Evolutionary conservation across 371 early-diverging fungal species (phyloP), one percentile per base, ranked within the genome.

Genomic region (Mucor plumbeus): DNA sequence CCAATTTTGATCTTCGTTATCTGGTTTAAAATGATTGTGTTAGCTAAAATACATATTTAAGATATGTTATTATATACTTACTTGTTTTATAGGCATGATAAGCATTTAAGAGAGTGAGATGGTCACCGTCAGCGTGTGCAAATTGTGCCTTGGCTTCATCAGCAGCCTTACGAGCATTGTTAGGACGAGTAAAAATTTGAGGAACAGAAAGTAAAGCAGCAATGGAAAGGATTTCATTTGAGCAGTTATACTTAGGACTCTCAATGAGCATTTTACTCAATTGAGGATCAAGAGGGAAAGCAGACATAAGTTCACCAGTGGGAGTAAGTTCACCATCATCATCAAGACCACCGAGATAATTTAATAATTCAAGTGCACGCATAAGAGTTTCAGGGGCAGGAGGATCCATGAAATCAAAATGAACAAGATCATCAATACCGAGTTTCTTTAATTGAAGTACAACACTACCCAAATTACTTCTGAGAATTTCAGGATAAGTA

Each of bases 341-440:
- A 65, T 95, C 91, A 39, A 98, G 77, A 7, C 95, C 97, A 9
- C 90, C 97, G n/a, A 98, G 80, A 67, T 90, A 94, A 70, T 95
- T 91, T 31, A 98, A 83, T 56, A 94, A 71, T 78, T 96, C 97
- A 31, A 96, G 81, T 1, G 97, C 97, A 64, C 97, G 87, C 92
- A 94, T 96, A 66, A 96, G 70, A 1, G 94, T 94, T 74, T 96
- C 96, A 9, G 94, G 93, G 0, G 95, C 94, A 58, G 97, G 97
- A 31, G 93, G 93, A 65, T 96, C 96, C 94, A 96, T 94, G 60
- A 95, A 94, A 72, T 97, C 96, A 77, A 98, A 95, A 65, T 94
- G 94, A 6, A 94, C 91, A 64, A 98, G 73, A 81, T 97, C 94
- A 69, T 94, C 88, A 73, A 97, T 90, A 5, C 94, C 94, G 17